A percentile compares a stretch with the other conserved stretches of the same genome.
Evolutionary conservation across 2,329 filamentous ascomycete genomes (phyloP).

Genomic region (Aspergillus jensenii): DNA sequence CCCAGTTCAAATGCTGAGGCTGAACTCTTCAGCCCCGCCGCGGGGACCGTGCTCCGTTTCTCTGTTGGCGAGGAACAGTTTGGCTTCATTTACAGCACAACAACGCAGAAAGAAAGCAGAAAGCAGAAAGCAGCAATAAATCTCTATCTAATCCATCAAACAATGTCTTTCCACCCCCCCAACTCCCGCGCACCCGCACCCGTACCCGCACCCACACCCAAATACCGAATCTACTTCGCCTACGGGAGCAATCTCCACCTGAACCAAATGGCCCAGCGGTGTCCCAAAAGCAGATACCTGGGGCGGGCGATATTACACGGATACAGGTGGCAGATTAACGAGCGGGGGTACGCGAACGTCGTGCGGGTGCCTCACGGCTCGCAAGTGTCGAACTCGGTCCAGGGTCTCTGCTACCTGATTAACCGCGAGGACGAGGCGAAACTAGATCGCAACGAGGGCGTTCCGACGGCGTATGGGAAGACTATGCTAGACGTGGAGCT

Average conservation of each 20-base stretch:
- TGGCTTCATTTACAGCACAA: neutral
- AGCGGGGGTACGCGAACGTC: neutral
- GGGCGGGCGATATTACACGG: neutral
- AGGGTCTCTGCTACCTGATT: neutral
- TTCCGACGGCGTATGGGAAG: neutral
- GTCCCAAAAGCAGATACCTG: neutral
- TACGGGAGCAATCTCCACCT: neutral
- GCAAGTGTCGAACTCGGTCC: neutral
- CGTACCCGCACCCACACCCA: too few species aligned
- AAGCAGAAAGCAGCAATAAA: too few species aligned
- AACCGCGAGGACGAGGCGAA: neutral
- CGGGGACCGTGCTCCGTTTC: too few species aligned
- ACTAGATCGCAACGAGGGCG: neutral
- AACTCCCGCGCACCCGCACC: neutral
- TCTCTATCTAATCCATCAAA: too few species aligned
- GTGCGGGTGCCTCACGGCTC: neutral
- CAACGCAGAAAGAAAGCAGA: too few species aligned
- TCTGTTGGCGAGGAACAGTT: neutral
- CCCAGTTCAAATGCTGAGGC: too few species aligned
- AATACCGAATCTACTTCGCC: neutral
- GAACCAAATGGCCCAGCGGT: neutral
- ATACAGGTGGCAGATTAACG: constrained; percentile 1
- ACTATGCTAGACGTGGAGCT: neutral
- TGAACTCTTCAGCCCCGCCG: too few species aligned
- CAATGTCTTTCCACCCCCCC: neutral